Base-by-base conservation (phyloP, 2,329 filamentous ascomycete species). In the Fusarium coicis region DNA sequence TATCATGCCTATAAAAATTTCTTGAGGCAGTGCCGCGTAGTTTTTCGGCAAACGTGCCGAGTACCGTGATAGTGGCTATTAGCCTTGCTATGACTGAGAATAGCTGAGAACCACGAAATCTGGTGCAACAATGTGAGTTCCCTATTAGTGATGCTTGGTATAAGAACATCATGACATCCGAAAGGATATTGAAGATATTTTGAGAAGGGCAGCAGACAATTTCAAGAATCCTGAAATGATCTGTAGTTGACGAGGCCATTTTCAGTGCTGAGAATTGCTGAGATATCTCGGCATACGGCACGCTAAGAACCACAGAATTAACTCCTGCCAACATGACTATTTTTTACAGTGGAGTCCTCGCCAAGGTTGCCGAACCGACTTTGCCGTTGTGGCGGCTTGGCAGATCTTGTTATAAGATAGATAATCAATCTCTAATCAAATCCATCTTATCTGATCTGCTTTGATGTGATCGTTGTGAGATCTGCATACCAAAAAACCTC, bases 371-470 rank as follows among this genome's bases (percentile, higher is more conserved):
- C 54, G 54, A 57, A 57, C 54, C 40, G 40, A 57, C 32, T 49
- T 49, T 57, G 28, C 59, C 59, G 53, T 46, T 1, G 0, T 37
- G 52, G 59, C n/a, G 40, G 53, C 59, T 62, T 62, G 59, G 53
- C 53, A 39, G 52, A 59, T 59, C 32, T 9, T 58, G 10, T 42
- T 59, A 59, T 56, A 59, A 59, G 53, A 59, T 46, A 39, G 53
- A 59, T 59, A 39, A 58, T 47, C 59, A 39, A 62, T 36, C 53
- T 4, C 1, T 50, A 50, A 63, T 61, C 61, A 43, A 32, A 34
- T 37, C 5, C 43, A 63, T 61, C 34, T 39, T 36, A 30, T 61
- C 39, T 37, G 26, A 49, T 59, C 52, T 26, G 4, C 2, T 21
- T 23, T 11, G 18, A 42, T 44, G 32, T 42, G 28, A 47, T 36